Conservation (phyloP, 148 eudicot species). For the Suaeda aralocaspica region DNA sequence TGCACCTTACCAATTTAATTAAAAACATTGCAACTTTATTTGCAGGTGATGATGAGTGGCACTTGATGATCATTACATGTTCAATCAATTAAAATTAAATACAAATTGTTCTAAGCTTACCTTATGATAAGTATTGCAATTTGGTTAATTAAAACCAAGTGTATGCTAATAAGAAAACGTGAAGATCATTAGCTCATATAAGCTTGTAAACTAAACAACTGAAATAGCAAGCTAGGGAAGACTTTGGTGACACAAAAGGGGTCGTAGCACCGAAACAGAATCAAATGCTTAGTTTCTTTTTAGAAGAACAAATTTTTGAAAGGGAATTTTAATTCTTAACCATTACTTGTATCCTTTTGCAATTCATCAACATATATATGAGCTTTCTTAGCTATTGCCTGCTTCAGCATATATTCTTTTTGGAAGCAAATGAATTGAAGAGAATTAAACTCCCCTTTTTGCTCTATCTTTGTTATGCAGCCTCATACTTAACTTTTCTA, state of each 20-base stretch:
- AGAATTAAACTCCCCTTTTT: background rate
- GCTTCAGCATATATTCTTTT: constrained; percentile 26
- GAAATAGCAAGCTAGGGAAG: constrained; percentile 11
- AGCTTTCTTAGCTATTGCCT: constrained; percentile 21
- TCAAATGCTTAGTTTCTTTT: constrained; percentile 29
- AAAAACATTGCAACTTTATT: no score
- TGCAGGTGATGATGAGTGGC: no score
- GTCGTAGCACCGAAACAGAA: constrained; percentile 18
- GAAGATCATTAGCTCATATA: background rate
- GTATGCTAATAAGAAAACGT: background rate
- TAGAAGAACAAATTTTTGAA: background rate
- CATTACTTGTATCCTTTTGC: constrained; percentile 23
- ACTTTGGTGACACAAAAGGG: constrained; percentile 22
- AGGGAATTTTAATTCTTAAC: constrained; percentile 31
- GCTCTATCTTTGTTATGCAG: background rate
- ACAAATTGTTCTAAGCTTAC: background rate
- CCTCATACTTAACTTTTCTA: background rate
- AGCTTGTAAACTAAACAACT: background rate
- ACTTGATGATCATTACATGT: background rate
- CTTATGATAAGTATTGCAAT: background rate
- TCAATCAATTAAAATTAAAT: background rate
- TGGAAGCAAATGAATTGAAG: background rate
- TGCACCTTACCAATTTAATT: no score
- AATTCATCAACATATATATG: background rate
- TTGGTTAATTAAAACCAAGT: background rate